These are phyloP conservation scores for Boletus rubropictus DNA, from an alignment of 768 basidiomycete species.

Conservation along the genomic window DNA sequence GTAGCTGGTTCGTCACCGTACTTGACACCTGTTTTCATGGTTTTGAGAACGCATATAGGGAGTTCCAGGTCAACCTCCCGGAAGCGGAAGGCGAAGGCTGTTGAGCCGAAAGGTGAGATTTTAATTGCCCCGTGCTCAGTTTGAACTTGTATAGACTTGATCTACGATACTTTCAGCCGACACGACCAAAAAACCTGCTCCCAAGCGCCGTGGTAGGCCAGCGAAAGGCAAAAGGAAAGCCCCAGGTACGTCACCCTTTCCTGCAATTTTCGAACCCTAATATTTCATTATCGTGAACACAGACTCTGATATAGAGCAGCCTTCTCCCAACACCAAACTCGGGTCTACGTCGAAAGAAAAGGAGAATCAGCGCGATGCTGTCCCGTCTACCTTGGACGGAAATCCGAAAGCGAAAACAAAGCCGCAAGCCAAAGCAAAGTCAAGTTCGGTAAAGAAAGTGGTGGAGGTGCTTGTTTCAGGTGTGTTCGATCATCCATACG, in stretches of 20 bases:
- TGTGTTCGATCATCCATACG: neutral
- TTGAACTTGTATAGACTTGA: neutral
- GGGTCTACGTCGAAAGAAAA: constrained; percentile 8
- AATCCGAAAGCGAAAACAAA: constrained; percentile 5
- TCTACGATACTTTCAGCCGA: neutral
- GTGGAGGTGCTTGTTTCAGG: constrained; percentile 13
- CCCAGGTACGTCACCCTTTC: constrained; percentile 1
- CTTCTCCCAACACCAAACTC: neutral
- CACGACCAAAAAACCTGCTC: neutral
- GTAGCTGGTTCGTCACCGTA: constrained; percentile 12
- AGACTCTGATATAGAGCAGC: constrained; percentile 3
- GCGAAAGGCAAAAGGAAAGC: constrained; percentile 12
- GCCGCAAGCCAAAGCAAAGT: constrained; percentile 6
- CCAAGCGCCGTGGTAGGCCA: constrained; percentile 14
- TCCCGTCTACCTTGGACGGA: neutral
- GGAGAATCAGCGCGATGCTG: neutral
- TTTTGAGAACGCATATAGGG: constrained; percentile 8
- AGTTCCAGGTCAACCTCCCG: constrained; percentile 6
- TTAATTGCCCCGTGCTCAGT: neutral
- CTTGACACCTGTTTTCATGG: neutral
- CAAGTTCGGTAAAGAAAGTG: constrained; percentile 1
- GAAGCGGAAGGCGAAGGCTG: constrained; percentile 10
- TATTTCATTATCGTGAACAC: neutral
- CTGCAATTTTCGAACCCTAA: neutral
- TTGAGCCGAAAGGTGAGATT: constrained; percentile 3